Evolutionary conservation across 2,329 filamentous ascomycete species (phyloP).

Genomic region (Ophiostoma novo-ulmi): DNA sequence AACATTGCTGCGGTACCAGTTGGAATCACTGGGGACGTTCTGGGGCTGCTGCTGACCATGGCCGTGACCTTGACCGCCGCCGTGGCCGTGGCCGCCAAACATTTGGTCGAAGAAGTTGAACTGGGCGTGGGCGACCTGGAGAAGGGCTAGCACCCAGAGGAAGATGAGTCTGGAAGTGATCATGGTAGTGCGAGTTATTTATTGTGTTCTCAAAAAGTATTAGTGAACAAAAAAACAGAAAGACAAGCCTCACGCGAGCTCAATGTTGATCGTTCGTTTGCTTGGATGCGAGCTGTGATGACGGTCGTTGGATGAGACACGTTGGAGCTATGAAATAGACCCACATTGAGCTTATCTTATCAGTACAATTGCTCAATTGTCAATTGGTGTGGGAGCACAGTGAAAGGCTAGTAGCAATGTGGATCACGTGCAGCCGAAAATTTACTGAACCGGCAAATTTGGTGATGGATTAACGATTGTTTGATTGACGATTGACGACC

Average conservation of each 20-base stretch:
- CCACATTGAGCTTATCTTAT: constrained; percentile 8
- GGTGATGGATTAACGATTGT: neutral
- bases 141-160: constrained; percentile 53
- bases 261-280: neutral
- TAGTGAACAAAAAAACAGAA: neutral
- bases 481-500: neutral
- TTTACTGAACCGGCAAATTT: constrained; percentile 13
- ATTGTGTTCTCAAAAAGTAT: neutral
- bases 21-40: constrained; percentile 79
- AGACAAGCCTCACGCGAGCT: neutral
- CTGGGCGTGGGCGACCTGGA: constrained; percentile 64
- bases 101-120: constrained; percentile 99
- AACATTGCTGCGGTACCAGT: constrained; percentile 56
- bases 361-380: neutral
- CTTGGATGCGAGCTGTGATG: neutral
- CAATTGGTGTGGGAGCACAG: neutral
- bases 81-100: constrained; percentile 62
- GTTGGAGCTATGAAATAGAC: constrained; percentile 2
- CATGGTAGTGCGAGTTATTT: neutral
- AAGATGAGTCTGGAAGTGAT: constrained; percentile 29
- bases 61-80: constrained; percentile 29
- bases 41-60: constrained; percentile 58
- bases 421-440: constrained; percentile 17
- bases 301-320: constrained; percentile 13
- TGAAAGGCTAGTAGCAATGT: neutral